Evolutionary conservation across 208 protist species (phyloP).

Genomic region (Leishmania major): DNA sequence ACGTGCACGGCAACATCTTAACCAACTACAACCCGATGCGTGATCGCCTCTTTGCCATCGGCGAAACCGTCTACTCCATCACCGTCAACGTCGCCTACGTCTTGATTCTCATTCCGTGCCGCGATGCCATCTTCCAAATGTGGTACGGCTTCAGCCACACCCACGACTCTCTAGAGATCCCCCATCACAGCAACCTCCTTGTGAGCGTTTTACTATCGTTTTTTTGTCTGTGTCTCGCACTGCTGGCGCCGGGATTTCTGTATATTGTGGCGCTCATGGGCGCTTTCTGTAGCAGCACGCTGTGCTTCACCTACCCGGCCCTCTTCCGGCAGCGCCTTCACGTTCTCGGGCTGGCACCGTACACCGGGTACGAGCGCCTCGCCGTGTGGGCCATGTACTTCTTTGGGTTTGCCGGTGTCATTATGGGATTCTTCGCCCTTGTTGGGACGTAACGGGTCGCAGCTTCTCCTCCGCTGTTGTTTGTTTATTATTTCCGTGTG

Average conservation of each 20-base stretch:
- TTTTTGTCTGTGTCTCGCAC: constrained; percentile 47
- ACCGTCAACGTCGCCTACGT: constrained; percentile 68
- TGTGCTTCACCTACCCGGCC: constrained; percentile 76
- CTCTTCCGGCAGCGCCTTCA: constrained; percentile 64
- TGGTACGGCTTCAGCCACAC: constrained; percentile 59
- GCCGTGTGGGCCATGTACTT: constrained; percentile 47
- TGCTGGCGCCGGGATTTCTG: constrained; percentile 53
- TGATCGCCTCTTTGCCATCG: constrained; percentile 53
- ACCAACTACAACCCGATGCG: constrained; percentile 66
- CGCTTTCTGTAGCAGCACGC: constrained; percentile 66
- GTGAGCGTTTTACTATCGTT: constrained; percentile 48
- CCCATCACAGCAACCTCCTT: constrained; percentile 38
- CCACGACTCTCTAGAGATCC: constrained; percentile 39
- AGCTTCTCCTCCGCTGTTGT: background rate
- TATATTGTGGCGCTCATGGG: constrained; percentile 74
- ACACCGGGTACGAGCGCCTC: constrained; percentile 31
- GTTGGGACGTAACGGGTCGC: constrained; percentile 1
- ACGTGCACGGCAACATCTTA: constrained; percentile 73
- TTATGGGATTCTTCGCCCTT: constrained; percentile 42
- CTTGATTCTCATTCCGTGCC: constrained; percentile 64
- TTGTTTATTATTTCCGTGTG: background rate
- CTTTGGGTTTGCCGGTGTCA: constrained; percentile 47
- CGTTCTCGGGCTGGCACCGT: constrained; percentile 43
- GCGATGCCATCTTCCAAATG: constrained; percentile 64
- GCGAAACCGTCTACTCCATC: constrained; percentile 51